Evolutionary conservation across 176 grass and related monocot genomes (phyloP).

Genomic region (Carex cristatella): DNA sequence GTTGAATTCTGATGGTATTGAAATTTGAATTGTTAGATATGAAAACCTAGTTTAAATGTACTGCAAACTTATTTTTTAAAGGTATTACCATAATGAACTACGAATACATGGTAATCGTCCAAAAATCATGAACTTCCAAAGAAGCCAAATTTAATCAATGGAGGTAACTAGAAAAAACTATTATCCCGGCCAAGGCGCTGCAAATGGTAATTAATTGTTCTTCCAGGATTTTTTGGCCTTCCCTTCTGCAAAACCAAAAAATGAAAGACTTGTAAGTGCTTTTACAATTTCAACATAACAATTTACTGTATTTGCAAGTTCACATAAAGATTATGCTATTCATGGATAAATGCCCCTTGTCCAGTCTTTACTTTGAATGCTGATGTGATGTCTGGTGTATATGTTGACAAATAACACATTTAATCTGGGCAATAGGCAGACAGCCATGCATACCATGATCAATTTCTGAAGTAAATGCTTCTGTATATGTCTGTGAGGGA

Average conservation of each 20-base stretch:
- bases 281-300: background rate
- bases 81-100: background rate
- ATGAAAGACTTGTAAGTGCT: background rate
- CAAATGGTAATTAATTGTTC: constrained; percentile 80
- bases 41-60: background rate
- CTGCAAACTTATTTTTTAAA: constrained; percentile 2
- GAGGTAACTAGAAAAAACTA: constrained; percentile 31
- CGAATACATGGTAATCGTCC: background rate
- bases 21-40: too few species aligned
- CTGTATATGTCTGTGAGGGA: background rate
- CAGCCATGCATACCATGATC: background rate
- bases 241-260: constrained; percentile 39
- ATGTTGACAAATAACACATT: background rate
- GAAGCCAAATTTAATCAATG: background rate
- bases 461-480: background rate
- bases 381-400: background rate
- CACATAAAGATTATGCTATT: background rate
- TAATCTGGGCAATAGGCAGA: background rate
- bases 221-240: constrained; percentile 50
- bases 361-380: background rate
- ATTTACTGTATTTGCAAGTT: background rate
- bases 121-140: background rate
- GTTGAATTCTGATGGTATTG: too few species aligned
- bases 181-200: constrained; percentile 54
- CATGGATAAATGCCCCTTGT: too few species aligned